Percentiles rank a stretch among this genome's conserved stretches.
Conservation (phyloP, 257 asterid genomes). For the Asclepias syriaca region DNA sequence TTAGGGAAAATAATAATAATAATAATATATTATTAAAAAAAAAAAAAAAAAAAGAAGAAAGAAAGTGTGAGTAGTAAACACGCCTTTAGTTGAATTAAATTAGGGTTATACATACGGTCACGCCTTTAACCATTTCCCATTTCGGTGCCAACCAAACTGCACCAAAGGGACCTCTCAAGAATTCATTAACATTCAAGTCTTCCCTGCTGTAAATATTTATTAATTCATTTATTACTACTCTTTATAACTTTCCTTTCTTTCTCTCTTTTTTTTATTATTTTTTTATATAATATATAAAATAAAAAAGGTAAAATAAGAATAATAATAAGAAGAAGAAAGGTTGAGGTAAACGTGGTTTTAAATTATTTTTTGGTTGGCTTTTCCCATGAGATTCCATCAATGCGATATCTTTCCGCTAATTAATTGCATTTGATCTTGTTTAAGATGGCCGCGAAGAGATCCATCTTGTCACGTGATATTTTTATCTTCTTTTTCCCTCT, state of each 20-base stretch:
- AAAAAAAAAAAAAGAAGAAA: neutral
- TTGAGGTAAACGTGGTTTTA: neutral
- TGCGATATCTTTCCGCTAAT: conserved; percentile 8
- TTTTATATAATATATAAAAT: too few relatives aligned
- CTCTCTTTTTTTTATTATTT: neutral
- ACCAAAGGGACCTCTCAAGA: conserved; percentile 6
- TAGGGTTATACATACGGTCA: neutral
- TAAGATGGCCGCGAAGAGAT: conserved; percentile 1
- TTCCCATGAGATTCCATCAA: conserved; percentile 29
- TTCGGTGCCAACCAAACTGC: conserved; percentile 22
- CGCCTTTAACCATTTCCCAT: conserved; percentile 5
- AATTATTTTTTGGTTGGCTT: conserved; percentile 19
- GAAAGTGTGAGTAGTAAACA: neutral
- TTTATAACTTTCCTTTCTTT: neutral
- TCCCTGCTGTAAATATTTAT: conserved; percentile 8
- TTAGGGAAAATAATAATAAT: conserved; percentile 7
- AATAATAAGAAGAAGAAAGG: too few relatives aligned
- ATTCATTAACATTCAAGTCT: conserved; percentile 18
- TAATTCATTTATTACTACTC: conserved; percentile 1
- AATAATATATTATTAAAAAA: too few relatives aligned
- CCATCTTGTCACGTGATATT: conserved; percentile 10
- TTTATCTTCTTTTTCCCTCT: neutral
- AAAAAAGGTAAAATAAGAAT: too few relatives aligned
- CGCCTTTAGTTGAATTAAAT: conserved; percentile 10
- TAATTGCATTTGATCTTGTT: conserved; percentile 15